Conservation (phyloP, 1,139 yeast genomes). For the Chernovozyma aurita region DNA sequence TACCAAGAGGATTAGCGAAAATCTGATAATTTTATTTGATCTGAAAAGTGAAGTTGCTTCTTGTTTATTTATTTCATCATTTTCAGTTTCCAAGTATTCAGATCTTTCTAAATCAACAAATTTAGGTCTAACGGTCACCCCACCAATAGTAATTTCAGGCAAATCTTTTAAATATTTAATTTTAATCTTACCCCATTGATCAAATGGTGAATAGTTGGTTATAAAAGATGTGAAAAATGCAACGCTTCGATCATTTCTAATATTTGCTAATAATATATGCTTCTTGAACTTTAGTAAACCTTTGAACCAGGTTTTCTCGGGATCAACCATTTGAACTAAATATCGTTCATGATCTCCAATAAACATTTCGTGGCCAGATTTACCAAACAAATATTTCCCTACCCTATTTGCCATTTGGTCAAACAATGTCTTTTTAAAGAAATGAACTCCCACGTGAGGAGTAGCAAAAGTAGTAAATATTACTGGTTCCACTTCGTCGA, state of each 20-base stretch:
- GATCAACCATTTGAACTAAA: constrained; percentile 53
- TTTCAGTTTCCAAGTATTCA: constrained; percentile 11
- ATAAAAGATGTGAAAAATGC: constrained; percentile 52
- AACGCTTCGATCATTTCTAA: constrained; percentile 66
- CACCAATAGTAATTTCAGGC: constrained; percentile 32
- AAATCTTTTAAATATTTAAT: constrained; percentile 36
- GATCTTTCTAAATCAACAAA: constrained; percentile 50
- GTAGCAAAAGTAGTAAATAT: constrained; percentile 82
- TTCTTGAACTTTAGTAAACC: constrained; percentile 58
- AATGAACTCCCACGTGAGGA: constrained; percentile 78
- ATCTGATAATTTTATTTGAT: constrained; percentile 23
- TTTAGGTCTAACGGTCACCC: constrained; percentile 40
- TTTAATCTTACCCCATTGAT: constrained; percentile 35
- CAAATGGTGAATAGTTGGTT: constrained; percentile 48
- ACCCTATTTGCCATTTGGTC: constrained; percentile 48
- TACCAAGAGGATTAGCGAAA: constrained; percentile 25
- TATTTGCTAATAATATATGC: constrained; percentile 64
- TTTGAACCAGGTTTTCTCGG: constrained; percentile 42
- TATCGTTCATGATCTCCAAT: constrained; percentile 42
- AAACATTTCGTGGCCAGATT: constrained; percentile 72
- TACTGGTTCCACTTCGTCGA: constrained; percentile 57
- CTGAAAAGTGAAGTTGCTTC: constrained; percentile 37
- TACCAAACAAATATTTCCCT: constrained; percentile 65
- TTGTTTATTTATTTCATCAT: constrained; percentile 27
- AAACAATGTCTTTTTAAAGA: constrained; percentile 37